Evolutionary conservation across 2,329 filamentous ascomycete species (phyloP), one percentile per base, ranked within the genome.

Genomic region (Cladosporium austrohemisphaericum): DNA sequence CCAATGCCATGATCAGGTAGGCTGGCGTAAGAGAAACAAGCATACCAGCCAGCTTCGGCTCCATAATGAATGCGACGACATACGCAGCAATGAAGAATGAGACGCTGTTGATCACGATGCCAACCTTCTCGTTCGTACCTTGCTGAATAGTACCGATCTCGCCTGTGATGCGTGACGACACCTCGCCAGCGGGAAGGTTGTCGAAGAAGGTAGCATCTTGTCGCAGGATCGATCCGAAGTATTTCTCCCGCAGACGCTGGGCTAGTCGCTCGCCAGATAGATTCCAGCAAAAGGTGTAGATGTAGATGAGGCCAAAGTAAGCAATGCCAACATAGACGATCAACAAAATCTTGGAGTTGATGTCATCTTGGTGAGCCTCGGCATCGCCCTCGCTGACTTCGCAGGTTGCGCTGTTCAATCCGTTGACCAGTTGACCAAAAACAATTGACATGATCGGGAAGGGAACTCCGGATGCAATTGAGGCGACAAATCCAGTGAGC

Each of bases 181-280:
- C 77, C 62, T 85, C 80, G n/a, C 82, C 83, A 0, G 81, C 75
- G 35, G 79, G 76, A 10, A 83, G 71, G n/a, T 73, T 74, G 58
- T 86, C 83, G 61, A 85, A 85, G 62, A 79, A 85, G 14, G 79
- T 69, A 1, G 81, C 75, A 49, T 84, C 81, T 59, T 85, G 81
- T 38, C 75, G 70, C 8, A 86, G 69, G 13, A 86, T 65, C 14
- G 73, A 75, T 25, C 72, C 68, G 29, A 86, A 72, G 57, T 85
- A 86, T 28, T 68, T 71, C 55, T 82, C 78, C 36, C 83, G 77
- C 37, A 86, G 68, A 23, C 83, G 74, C 54, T 81, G 79, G 38
- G 81, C 79, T 6, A 87, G 71, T 3, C 83, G 77, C 53, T 82
- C 80, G 49, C 81, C 82, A 51, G 78, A 75, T 55, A 86, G 69